Evolutionary conservation across 1,284 basidiomycete genomes (phyloP).

Genomic region (Rhodofomes roseus): DNA sequence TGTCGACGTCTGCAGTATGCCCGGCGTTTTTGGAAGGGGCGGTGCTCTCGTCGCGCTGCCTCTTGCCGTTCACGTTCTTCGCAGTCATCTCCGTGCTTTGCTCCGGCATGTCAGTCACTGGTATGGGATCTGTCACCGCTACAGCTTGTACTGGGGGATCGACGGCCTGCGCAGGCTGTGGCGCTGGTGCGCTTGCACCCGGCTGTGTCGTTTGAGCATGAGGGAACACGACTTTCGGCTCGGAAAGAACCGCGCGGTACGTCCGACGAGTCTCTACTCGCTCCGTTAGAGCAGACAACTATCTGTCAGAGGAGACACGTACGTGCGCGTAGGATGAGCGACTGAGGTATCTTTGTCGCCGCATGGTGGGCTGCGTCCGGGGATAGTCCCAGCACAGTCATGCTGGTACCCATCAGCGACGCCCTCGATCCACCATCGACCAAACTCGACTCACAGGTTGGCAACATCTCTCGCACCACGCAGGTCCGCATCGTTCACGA

Average conservation of each 20-base stretch:
- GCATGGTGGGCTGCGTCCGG: conserved; percentile 65
- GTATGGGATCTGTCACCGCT: neutral
- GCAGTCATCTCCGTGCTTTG: neutral
- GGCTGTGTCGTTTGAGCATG: neutral
- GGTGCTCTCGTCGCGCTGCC: neutral
- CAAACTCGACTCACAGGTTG: conserved; percentile 56
- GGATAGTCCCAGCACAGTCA: conserved; percentile 61
- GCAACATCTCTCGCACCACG: conserved; percentile 67
- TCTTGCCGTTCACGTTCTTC: conserved; percentile 2
- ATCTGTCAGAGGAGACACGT: conserved; percentile 26
- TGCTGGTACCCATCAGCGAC: conserved; percentile 27
- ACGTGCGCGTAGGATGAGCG: conserved; percentile 71
- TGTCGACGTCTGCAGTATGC: neutral
- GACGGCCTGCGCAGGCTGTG: neutral
- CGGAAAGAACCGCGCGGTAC: conserved; percentile 71
- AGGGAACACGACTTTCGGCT: conserved; percentile 62
- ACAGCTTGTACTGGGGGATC: neutral
- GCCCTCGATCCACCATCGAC: neutral
- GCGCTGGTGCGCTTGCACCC: neutral
- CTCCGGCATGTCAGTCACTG: neutral
- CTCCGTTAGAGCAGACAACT: neutral
- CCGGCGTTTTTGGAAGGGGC: neutral
- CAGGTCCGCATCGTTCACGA: conserved; percentile 51
- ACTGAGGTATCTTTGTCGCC: conserved; percentile 57
- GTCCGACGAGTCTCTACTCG: conserved; percentile 49